phyloP scores from a whole-genome alignment of 2,329 filamentous ascomycete genomes.

The Xylaria arbuscula region DNA sequence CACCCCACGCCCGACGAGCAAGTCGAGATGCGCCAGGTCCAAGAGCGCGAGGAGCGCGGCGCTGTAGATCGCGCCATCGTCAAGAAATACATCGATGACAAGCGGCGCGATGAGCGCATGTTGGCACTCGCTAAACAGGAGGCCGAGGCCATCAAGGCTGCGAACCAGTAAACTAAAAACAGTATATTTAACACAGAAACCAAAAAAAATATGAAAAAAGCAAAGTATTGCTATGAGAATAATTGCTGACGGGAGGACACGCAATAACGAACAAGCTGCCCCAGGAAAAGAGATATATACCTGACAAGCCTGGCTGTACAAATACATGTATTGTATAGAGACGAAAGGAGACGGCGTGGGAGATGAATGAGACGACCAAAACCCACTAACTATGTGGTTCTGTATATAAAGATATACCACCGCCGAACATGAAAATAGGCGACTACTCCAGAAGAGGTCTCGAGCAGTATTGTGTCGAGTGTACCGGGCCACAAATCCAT shows the following conservation, averaged over 20 bases:
- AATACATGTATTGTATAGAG: conserved; percentile 37
- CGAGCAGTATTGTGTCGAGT: background rate
- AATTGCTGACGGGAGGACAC: conserved; percentile 3
- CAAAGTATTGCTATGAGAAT: conserved; percentile 11
- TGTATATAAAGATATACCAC: conserved; percentile 33
- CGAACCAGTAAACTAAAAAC: conserved; percentile 44
- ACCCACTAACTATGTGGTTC: conserved; percentile 14
- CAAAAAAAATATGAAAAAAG: background rate
- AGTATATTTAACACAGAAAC: background rate
- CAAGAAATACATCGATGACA: conserved; percentile 64
- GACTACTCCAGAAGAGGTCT: conserved; percentile 9
- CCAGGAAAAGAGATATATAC: background rate
- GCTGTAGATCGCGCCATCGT: conserved; percentile 66
- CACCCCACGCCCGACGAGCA: conserved; percentile 69
- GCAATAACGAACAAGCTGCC: conserved; percentile 18
- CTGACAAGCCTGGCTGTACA: conserved; percentile 33
- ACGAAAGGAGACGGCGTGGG: conserved; percentile 13
- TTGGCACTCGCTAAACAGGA: conserved; percentile 65
- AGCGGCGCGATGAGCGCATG: conserved; percentile 71
- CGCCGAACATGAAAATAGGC: conserved; percentile 25
- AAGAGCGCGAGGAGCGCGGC: conserved; percentile 63
- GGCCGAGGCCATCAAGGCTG: conserved; percentile 57
- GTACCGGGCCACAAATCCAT: background rate
- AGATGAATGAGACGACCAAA: background rate
- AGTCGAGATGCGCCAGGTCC: conserved; percentile 66